Evolutionary conservation across 768 basidiomycete genomes (phyloP).

Genomic region (Agrocybe pediades): DNA sequence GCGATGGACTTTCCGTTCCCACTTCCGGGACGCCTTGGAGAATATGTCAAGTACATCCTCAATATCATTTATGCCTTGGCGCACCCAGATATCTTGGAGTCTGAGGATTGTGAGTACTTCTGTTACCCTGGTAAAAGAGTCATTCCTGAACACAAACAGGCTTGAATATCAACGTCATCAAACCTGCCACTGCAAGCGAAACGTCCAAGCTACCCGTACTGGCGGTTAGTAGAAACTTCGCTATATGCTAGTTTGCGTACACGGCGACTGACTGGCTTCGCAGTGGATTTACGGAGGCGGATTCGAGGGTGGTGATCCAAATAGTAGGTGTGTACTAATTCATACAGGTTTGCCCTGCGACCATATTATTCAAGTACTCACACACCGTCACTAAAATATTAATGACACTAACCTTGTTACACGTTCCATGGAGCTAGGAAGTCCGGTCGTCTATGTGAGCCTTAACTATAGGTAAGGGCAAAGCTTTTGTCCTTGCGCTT

Average conservation of each 20-base stretch:
- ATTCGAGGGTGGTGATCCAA: conserved; percentile 42
- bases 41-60: conserved; percentile 33
- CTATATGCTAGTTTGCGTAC: not conserved
- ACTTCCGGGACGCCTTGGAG: conserved; percentile 33
- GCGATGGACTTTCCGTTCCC: conserved; percentile 33
- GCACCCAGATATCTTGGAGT: conserved; percentile 28
- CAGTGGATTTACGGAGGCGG: conserved; percentile 59
- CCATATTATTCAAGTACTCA: not conserved
- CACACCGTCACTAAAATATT: conserved; percentile 30
- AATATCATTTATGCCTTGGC: conserved; percentile 33
- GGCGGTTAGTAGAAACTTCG: conserved; percentile 38
- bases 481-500: too few species aligned
- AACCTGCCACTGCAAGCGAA: conserved; percentile 40
- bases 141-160: conserved; percentile 27
- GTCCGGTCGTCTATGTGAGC: conserved; percentile 53
- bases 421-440: conserved; percentile 41
- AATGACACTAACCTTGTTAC: conserved; percentile 45
- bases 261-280: not conserved
- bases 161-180: conserved; percentile 54
- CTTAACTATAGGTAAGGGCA: conserved; percentile 47
- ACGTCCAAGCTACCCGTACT: conserved; percentile 52
- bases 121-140: not conserved
- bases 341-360: not conserved
- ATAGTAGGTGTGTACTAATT: conserved; percentile 21
- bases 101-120: conserved; percentile 47